These are phyloP conservation scores for Ceratocystiopsis sp. DNA, from an alignment of 2,329 filamentous ascomycete species.

Conservation along the genomic window DNA sequence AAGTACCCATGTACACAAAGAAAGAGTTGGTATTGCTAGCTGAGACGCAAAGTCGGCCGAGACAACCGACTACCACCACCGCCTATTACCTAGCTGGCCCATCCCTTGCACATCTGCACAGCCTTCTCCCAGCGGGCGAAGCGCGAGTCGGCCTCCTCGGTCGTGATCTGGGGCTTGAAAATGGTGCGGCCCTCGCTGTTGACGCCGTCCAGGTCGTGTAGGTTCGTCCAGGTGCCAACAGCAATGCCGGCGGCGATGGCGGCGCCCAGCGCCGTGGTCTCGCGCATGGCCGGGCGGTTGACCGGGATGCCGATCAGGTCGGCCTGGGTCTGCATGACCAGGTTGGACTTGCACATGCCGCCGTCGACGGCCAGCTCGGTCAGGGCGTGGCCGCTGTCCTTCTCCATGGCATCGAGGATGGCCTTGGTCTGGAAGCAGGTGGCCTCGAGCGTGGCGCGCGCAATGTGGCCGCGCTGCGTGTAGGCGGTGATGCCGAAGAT, in stretches of 20 bases:
- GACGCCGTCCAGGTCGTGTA: constrained; percentile 56
- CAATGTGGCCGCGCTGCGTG: constrained; percentile 73
- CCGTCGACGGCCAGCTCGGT: constrained; percentile 68
- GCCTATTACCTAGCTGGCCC: constrained; percentile 19
- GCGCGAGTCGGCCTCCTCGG: constrained; percentile 21
- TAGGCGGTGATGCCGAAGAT: constrained; percentile 76
- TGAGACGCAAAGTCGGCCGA: too few species aligned
- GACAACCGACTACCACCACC: too few species aligned
- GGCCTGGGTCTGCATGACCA: constrained; percentile 84
- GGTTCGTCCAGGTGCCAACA: constrained; percentile 57
- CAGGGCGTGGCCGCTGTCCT: constrained; percentile 61
- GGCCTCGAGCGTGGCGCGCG: constrained; percentile 75
- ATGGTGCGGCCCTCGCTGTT: constrained; percentile 51
- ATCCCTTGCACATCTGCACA: constrained; percentile 40
- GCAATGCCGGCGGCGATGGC: constrained; percentile 83
- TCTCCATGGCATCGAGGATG: constrained; percentile 80
- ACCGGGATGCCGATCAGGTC: constrained; percentile 71
- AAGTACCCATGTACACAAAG: too few species aligned
- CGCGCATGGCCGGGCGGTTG: constrained; percentile 71
- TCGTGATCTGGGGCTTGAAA: constrained; percentile 49
- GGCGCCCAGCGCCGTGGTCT: constrained; percentile 76
- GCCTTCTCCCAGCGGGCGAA: constrained; percentile 38
- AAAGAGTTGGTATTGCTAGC: too few species aligned
- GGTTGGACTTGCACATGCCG: constrained; percentile 73
- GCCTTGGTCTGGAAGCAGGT: constrained; percentile 88